Evolutionary conservation across 2,329 filamentous ascomycete species (phyloP), one percentile per base, ranked within the genome.

Genomic region (Penicillium brasilianum): DNA sequence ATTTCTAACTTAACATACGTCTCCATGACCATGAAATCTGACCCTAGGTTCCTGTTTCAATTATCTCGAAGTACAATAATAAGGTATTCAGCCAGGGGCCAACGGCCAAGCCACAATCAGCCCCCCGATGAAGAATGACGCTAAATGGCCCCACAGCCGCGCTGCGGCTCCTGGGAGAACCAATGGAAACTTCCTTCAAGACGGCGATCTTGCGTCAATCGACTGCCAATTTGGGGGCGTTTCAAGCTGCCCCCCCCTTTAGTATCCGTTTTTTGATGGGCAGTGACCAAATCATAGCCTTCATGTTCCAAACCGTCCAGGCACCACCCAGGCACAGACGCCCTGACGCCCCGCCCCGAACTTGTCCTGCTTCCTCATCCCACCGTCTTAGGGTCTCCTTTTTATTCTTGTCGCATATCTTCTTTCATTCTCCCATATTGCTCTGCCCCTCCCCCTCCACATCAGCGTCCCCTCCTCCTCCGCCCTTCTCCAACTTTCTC

Each of bases 171-270:
- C 49, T 20, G n/a, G 34, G 9, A 20, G 13, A n/a, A 20, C 57
- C 50, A 58, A 58, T 58, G 18, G 39, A 20, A 28, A 28, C 25
- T 28, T 6, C 25, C 25, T 14, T 3, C 1, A 36, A n/a, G 3
- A 5, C 8, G 56, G 49, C 49, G 56, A 58, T 53, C 56, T 14
- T 16, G 16, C 49, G 57, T 41, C 51, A 36, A 59, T 59, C 46
- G 30, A 36, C 56, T 57, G n/a, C 44, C 48, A 20, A 49, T 49
- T 44, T 43, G 30, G 55, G 43, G 14, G 22, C 14, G 50, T 58
- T 57, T 61, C 43, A 54, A 34, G 41, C 32, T 34, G 52, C 37
- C 14, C 16, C 22, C 22, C 56, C 50, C 56, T 25, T 36, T 34
- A 18, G 25, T 28, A 25, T 51, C 36, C 32, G 25, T 18, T 48